Evolutionary conservation across 2,329 filamentous ascomycete genomes (phyloP), one percentile per base, ranked within the genome.

Genomic region (Trichoderma sp.): DNA sequence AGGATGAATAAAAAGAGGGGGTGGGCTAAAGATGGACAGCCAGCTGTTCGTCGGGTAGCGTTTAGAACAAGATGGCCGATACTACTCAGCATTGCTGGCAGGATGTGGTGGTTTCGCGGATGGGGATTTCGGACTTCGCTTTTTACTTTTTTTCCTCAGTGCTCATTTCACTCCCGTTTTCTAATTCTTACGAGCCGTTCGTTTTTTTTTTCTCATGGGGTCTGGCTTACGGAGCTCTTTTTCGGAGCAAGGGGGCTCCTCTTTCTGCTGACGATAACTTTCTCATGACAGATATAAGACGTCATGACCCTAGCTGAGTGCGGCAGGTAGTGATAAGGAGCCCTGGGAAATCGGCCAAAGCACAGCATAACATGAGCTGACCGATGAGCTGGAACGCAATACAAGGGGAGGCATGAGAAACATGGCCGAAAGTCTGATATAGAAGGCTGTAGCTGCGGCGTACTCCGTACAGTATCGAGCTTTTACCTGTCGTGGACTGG

Each of bases 301-400:
- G 63, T 67, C 63, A 67, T 59, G 53, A 29, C 37, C 43, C 63
- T 67, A 67, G 63, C 63, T 67, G 63, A 52, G 63, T 49, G 63
- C 63, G 63, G 63, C 63, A 67, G 63, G 63, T 67, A 55, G n/a
- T 49, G 63, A 67, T 67, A 19, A 43, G 33, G 33, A 35, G 57
- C 21, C 35, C 57, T 24, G 6, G 57, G 57, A 43, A 13, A 35
- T 27, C 21, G 33, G 27, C 19, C 35, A 35, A 33, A 59, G 35
- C 24, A 24, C 55, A 67, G 55, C 40, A 29, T 52, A 29, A 49
- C 14, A 67, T 59, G 37, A 37, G 37, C 55, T 49, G 55, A 52
- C 55, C 35, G 55, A 59, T 21, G 33, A 55, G 49, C 57, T 43
- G 33, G 33, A 37, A 49, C 29, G 55, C 31, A 35, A 35, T 27